phyloP scores from a whole-genome alignment of 2,329 filamentous ascomycete genomes.

The Septoria petroselini region DNA sequence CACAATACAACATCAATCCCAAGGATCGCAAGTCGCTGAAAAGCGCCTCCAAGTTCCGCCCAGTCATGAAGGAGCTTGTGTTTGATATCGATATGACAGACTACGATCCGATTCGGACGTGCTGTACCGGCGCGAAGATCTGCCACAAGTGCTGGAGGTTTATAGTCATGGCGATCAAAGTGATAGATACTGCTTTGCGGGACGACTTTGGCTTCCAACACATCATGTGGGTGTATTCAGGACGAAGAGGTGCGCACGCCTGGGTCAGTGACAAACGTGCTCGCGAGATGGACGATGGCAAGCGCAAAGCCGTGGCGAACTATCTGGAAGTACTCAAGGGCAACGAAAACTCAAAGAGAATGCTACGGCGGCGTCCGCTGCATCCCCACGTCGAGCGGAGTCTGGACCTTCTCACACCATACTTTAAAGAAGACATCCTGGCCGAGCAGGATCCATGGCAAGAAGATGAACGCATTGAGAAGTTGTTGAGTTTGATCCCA shows the following conservation, averaged over 20 bases:
- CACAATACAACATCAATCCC: conserved; percentile 92
- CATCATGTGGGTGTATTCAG: conserved; percentile 98
- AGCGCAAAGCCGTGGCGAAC: conserved; percentile 76
- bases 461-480: conserved; percentile 65
- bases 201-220: conserved; percentile 97
- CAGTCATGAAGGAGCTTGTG: conserved; percentile 87
- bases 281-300: conserved; percentile 78
- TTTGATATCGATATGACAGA: conserved; percentile 99
- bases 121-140: conserved; percentile 89
- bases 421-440: conserved; percentile 82
- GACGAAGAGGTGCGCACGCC: conserved; percentile 91
- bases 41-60: conserved; percentile 77
- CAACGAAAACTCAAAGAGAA: conserved; percentile 76
- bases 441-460: conserved; percentile 83
- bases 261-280: conserved; percentile 95
- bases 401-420: conserved; percentile 74
- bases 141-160: conserved; percentile 95
- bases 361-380: conserved; percentile 77
- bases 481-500: conserved; percentile 79
- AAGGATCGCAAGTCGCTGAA: conserved; percentile 85
- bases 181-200: conserved; percentile 78
- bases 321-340: conserved; percentile 91
- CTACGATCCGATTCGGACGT: conserved; percentile 95
- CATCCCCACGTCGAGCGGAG: conserved; percentile 88
- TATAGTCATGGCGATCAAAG: conserved; percentile 96